These are phyloP conservation scores for Talaromyces wortmannii DNA, from an alignment of 495 filamentous ascomycete species.

Conservation along the genomic window DNA sequence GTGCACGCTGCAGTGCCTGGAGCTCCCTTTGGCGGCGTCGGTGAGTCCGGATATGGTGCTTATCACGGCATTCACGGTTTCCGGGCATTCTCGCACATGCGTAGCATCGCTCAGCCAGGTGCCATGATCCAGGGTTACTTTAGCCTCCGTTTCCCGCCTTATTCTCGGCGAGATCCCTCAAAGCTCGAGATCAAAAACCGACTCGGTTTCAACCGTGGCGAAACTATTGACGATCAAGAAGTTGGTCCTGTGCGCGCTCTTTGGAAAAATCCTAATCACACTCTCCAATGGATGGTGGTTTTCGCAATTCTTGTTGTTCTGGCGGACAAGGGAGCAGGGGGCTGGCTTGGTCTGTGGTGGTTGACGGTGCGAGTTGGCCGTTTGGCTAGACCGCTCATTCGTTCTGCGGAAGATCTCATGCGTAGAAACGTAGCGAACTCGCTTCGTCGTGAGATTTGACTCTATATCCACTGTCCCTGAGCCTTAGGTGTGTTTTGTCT, in stretches of 20 bases:
- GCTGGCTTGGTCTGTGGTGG: background rate
- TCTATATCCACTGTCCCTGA: too few relatives aligned
- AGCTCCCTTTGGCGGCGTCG: constrained; percentile 77
- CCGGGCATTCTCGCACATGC: constrained; percentile 67
- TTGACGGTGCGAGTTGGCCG: background rate
- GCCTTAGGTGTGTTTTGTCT: too few relatives aligned
- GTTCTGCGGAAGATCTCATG: background rate
- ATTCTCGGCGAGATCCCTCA: background rate
- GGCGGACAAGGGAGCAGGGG: background rate
- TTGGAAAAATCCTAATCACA: background rate
- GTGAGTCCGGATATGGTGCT: constrained; percentile 64
- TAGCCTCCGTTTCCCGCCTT: background rate
- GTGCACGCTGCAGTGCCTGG: constrained; percentile 58
- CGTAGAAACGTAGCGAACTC: too few relatives aligned
- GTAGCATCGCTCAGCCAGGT: constrained; percentile 59
- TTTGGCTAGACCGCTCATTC: background rate
- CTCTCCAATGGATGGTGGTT: background rate
- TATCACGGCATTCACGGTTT: constrained; percentile 75
- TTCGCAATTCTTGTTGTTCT: background rate
- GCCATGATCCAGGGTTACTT: constrained; percentile 34
- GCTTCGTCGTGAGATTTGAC: too few relatives aligned
- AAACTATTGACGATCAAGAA: constrained; percentile 7
- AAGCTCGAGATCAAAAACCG: background rate
- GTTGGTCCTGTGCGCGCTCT: background rate
- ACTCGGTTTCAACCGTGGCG: background rate